phyloP scores from a whole-genome alignment of 78 protist species.

The Speleostelium caveatum region DNA sequence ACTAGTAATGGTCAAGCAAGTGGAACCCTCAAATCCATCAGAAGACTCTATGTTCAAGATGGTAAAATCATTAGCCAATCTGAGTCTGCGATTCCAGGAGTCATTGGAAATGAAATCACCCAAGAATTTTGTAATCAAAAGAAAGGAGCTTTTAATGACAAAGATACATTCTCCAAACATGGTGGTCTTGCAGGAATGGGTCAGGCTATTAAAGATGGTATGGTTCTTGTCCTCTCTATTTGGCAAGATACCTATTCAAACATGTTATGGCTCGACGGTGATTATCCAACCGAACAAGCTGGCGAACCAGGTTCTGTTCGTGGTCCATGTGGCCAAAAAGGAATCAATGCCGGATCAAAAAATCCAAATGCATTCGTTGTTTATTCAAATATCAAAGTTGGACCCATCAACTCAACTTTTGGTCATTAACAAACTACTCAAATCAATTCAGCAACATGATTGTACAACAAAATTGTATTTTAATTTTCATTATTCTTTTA shows the following conservation, averaged over 20 bases:
- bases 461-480: too few species aligned
- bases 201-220: constrained; percentile 68
- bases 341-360: constrained; percentile 53
- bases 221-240: constrained; percentile 85
- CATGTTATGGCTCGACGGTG: constrained; percentile 86
- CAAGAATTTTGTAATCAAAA: constrained; percentile 71
- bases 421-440: too few species aligned
- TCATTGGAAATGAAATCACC: constrained; percentile 35
- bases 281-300: constrained; percentile 24
- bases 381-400: too few species aligned
- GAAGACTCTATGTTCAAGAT: constrained; percentile 80
- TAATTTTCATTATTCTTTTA: too few species aligned
- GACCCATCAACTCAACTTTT: too few species aligned
- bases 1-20: constrained; percentile 79
- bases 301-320: constrained; percentile 79
- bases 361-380: constrained; percentile 81
- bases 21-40: constrained; percentile 75
- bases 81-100: constrained; percentile 9
- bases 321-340: constrained; percentile 83
- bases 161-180: constrained; percentile 62
- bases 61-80: constrained; percentile 57
- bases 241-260: constrained; percentile 86
- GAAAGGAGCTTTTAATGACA: constrained; percentile 38
- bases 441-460: too few species aligned
- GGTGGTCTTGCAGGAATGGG: constrained; percentile 85